Evolutionary conservation across 768 basidiomycete species (phyloP), one percentile per base, ranked within the genome.

Genomic region (Suillus brevipes): DNA sequence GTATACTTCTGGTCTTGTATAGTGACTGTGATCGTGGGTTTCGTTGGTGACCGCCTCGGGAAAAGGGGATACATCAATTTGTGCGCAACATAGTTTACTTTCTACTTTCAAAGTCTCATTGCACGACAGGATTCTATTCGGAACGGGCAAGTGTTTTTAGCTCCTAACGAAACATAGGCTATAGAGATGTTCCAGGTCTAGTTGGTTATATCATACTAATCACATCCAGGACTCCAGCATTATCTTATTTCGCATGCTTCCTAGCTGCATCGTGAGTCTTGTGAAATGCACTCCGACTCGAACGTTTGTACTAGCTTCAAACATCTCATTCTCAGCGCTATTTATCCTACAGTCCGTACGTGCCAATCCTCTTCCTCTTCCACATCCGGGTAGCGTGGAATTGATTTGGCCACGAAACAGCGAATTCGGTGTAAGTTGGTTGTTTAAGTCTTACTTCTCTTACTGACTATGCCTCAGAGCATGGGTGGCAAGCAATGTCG

Each of bases 1-100:
- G 88, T 92, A 36, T 92, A 92, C 71, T 84, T 82, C 6, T 90
- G 88, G 84, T 86, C 87, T 23, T 89, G 89, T 68, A 73, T 90
- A 43, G 78, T 90, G 70, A 92, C 91, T 6, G 82, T 84, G 66
- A 64, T 78, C 38, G 77, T 90, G 55, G 90, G 90, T 20, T 80
- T 87, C 64, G 68, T 86, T 28, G 88, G 88, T 28, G 90, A 91
- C 70, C 81, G 83, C 8, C 75, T 83, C 31, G 85, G 84, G n/a
- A 79, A 78, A 52, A 80, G 89, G 25, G 85, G 79, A 49, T 78
- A 83, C 66, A 84, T 89, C 62, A 90, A 89, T 67, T 72, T 90
- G 88, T 89, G 68, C 67, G 85, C 53, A 23, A 13, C 23, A 25
- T 38, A 2, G 7, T 36, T 7, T 36, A 65, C 64, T 23, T 67